These are phyloP conservation scores for Rhizopus arrhizus DNA, from an alignment of 371 early-diverging fungal species.

Conservation along the genomic window DNA sequence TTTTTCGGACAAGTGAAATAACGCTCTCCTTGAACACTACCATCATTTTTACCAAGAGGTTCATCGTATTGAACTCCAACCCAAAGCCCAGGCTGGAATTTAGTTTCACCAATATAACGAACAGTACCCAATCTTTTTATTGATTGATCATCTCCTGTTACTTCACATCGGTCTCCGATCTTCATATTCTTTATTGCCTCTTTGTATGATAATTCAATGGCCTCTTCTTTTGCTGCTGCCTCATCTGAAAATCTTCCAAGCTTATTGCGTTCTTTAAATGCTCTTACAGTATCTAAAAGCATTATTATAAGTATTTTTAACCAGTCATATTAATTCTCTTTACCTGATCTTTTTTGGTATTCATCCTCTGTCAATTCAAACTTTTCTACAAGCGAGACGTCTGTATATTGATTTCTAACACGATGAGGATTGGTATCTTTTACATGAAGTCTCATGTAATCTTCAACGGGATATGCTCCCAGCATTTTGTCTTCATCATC, in stretches of 20 bases:
- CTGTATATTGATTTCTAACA: slow-evolving; percentile 75
- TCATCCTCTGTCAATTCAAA: slow-evolving; percentile 87
- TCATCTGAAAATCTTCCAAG: slow-evolving; percentile 84
- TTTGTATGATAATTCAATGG: slow-evolving; percentile 40
- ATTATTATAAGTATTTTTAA: neutral
- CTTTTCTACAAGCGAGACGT: slow-evolving; percentile 88
- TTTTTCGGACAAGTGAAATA: slow-evolving; percentile 79
- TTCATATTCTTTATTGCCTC: slow-evolving; percentile 62
- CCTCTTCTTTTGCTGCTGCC: slow-evolving; percentile 27
- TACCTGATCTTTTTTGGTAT: slow-evolving; percentile 76
- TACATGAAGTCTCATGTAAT: slow-evolving; percentile 76
- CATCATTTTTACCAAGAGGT: slow-evolving; percentile 94
- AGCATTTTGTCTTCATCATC: slow-evolving; percentile 77
- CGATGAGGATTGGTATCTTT: slow-evolving; percentile 72
- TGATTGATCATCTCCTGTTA: slow-evolving; percentile 52
- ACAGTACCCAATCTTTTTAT: slow-evolving; percentile 78
- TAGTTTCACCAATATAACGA: slow-evolving; percentile 71
- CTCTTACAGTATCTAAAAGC: slow-evolving; percentile 78
- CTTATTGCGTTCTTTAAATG: slow-evolving; percentile 87
- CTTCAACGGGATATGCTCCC: slow-evolving; percentile 84
- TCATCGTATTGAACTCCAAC: slow-evolving; percentile 96
- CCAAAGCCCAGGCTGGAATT: slow-evolving; percentile 89
- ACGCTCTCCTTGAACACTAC: slow-evolving; percentile 74
- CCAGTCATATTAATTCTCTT: neutral
- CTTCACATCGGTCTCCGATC: slow-evolving; percentile 87